Evolutionary conservation across 345 rosid species (phyloP).

Genomic region (Acer yangbiense): DNA sequence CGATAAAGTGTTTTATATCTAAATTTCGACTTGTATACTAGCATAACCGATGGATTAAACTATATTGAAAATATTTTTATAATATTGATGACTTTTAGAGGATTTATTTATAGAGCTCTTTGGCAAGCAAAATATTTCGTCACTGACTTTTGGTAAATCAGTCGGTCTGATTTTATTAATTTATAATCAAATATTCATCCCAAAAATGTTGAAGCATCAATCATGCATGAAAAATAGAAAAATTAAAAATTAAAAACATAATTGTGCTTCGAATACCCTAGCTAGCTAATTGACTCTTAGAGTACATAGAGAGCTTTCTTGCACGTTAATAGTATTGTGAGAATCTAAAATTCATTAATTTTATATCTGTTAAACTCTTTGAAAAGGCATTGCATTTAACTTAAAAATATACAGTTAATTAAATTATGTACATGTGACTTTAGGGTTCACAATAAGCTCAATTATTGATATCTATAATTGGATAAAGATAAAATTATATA

Average conservation of each 20-base stretch:
- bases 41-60: background rate
- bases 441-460: too few relatives aligned
- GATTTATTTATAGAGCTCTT: background rate
- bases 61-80: background rate
- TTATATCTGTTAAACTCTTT: background rate
- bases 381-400: background rate
- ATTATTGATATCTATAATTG: too few relatives aligned
- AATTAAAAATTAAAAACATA: background rate
- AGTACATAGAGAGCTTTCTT: background rate
- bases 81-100: background rate
- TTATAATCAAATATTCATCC: background rate
- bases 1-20: too few relatives aligned
- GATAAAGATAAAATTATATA: too few relatives aligned
- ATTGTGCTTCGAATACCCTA: background rate
- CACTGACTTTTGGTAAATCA: slow-evolving; percentile 15
- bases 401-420: too few relatives aligned
- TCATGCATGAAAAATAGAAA: too few relatives aligned
- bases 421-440: background rate
- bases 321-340: background rate
- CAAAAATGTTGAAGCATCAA: background rate
- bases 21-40: too few relatives aligned
- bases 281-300: background rate
- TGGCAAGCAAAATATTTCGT: background rate
- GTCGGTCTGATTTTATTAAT: background rate
- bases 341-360: background rate